These are phyloP conservation scores for Dendrobium chrysotoxum DNA, from an alignment of 106 monocot genomes.

Conservation along the genomic window DNA sequence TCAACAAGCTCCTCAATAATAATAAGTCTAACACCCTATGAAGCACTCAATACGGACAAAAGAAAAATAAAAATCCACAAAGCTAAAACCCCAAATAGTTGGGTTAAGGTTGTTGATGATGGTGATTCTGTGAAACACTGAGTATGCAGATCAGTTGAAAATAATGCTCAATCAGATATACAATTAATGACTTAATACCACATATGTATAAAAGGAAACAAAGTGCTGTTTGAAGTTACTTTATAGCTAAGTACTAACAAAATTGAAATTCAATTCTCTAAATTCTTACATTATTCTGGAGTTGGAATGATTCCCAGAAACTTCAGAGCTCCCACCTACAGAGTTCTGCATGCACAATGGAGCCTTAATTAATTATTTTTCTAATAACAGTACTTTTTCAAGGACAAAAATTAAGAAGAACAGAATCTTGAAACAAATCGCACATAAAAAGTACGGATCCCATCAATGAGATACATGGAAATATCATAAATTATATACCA, in stretches of 20 bases:
- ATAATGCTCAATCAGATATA: neutral
- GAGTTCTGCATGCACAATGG: slow-evolving; percentile 55
- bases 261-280: neutral
- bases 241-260: neutral
- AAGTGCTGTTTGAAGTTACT: neutral
- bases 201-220: neutral
- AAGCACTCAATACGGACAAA: too few species aligned
- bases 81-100: neutral
- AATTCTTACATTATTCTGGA: slow-evolving; percentile 56
- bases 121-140: neutral
- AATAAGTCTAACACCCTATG: too few species aligned
- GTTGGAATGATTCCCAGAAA: slow-evolving; percentile 67
- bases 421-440: neutral
- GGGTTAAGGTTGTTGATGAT: neutral
- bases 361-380: neutral
- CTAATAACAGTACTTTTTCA: neutral
- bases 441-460: neutral
- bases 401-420: neutral
- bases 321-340: slow-evolving; percentile 80
- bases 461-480: neutral
- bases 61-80: neutral
- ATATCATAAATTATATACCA: neutral
- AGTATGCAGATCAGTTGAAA: neutral
- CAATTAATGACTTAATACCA: neutral
- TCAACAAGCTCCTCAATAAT: too few species aligned